phyloP scores from a whole-genome alignment of 2,329 filamentous ascomycete species.

The Hymenoscyphus fructigenus region DNA sequence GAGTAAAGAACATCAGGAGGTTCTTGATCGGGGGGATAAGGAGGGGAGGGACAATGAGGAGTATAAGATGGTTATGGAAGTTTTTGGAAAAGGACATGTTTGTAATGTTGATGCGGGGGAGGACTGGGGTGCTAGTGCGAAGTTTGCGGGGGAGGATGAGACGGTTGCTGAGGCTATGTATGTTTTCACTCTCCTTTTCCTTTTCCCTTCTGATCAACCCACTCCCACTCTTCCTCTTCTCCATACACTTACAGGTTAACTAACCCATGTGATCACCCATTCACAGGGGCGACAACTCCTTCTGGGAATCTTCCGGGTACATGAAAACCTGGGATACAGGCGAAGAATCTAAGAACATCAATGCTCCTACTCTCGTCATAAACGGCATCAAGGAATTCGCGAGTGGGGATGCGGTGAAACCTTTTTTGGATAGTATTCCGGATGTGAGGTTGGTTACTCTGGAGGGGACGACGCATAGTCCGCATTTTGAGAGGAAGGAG shows the following conservation, averaged over 20 bases:
- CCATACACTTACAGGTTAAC: no score
- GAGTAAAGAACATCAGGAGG: constrained; percentile 26
- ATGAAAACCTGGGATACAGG: constrained; percentile 42
- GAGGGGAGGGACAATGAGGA: constrained; percentile 22
- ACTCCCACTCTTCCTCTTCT: neutral
- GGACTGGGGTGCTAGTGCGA: constrained; percentile 21
- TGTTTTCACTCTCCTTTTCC: constrained; percentile 3
- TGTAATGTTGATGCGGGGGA: constrained; percentile 21
- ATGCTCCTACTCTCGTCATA: constrained; percentile 42
- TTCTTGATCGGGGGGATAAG: constrained; percentile 23
- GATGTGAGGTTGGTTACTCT: constrained; percentile 43
- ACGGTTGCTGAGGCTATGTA: constrained; percentile 34
- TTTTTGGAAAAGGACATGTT: constrained; percentile 23
- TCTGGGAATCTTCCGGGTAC: constrained; percentile 39
- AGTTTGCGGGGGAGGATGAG: constrained; percentile 20
- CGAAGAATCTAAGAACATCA: constrained; percentile 39
- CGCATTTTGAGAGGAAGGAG: constrained; percentile 12
- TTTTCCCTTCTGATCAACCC: neutral
- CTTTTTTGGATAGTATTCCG: constrained; percentile 40
- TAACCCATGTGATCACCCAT: no score
- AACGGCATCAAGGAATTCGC: constrained; percentile 43
- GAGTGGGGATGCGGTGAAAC: constrained; percentile 35
- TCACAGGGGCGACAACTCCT: constrained; percentile 40
- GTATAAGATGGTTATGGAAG: constrained; percentile 20
- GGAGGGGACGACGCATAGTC: neutral